Evolutionary conservation across 306 rosid genomes (phyloP), one percentile per base, ranked within the genome.

Genomic region (Fragaria iinumae): DNA sequence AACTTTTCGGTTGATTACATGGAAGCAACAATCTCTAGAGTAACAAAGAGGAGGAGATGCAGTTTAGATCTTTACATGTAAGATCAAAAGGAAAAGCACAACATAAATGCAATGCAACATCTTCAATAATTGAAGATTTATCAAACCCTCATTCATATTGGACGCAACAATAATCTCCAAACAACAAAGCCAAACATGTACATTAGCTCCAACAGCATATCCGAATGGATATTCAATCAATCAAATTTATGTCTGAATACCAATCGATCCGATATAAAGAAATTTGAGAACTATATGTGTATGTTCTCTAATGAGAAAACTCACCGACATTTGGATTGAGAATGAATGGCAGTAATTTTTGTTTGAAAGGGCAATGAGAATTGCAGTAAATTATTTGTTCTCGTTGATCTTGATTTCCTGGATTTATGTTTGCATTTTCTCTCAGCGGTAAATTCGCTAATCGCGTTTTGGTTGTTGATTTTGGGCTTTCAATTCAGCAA

Each of bases 261-360:
- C 53, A n/a, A 53, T 32, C 59, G 72, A 77, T 67, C 76, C 73
- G 25, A 77, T 25, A 11, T 63, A 23, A 29, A 23, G 23, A 66
- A 14, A 21, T 23, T 50, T 8, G 44, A 6, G 77, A 73, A 39
- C 18, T 32, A 63, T 29, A 32, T 1, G 34, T 12, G 0, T 6
- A 18, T 38, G 43, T 0, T 4, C 59, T 8, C 16, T 43, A n/a
- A 39, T 14, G 48, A 53, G 11, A 34, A 81, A 73, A 78, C 89
- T 81, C 55, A 85, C 93, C 87, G 86, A 83, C 90, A 89, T 89
- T 65, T 68, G 36, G 76, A 60, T 73, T 45, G 57, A 65, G 80
- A 64, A 76, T 6, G 72, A 39, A 73, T 8, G 49, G 67, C 75
- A 57, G 59, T 49, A 41, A 16, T 2, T 36, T 18, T 17, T 64